A percentile compares a stretch with the other conserved stretches of the same genome.
phyloP scores from a whole-genome alignment of 2,329 filamentous ascomycete species.

The Ophiocordyceps australis region DNA sequence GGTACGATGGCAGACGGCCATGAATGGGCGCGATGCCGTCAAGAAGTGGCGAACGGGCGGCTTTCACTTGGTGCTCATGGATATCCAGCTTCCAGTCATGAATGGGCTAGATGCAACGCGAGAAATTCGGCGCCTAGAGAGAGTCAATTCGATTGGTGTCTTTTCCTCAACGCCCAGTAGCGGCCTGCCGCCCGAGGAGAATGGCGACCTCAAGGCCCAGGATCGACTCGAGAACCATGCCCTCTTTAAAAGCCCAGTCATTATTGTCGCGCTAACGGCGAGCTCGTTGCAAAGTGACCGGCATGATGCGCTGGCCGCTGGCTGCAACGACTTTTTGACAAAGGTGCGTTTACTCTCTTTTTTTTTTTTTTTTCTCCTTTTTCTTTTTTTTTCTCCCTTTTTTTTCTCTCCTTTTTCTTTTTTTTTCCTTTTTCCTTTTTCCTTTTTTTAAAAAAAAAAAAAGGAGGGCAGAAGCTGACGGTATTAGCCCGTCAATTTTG shows the following conservation, averaged over 20 bases:
- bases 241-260: conserved; percentile 89
- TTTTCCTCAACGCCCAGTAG: conserved; percentile 54
- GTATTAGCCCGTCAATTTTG: conserved; percentile 81
- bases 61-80: conserved; percentile 94
- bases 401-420: too few relatives aligned
- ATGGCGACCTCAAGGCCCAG: conserved; percentile 33
- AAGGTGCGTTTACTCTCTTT: conserved; percentile 42
- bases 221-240: conserved; percentile 50
- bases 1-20: conserved; percentile 91
- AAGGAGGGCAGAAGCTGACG: conserved; percentile 1
- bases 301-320: conserved; percentile 84
- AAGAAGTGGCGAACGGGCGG: conserved; percentile 84
- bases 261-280: conserved; percentile 91
- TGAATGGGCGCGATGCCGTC: conserved; percentile 86
- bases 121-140: conserved; percentile 79
- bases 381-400: too few relatives aligned
- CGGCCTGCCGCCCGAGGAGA: conserved; percentile 24
- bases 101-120: conserved; percentile 87
- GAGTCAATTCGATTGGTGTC: conserved; percentile 82
- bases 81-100: conserved; percentile 95
- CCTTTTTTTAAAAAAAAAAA: too few relatives aligned
- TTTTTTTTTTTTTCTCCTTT: too few relatives aligned
- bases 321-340: conserved; percentile 95
- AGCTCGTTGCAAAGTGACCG: conserved; percentile 89
- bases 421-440: too few relatives aligned